Conservation (phyloP, 371 early-diverging fungal species). For the Apophysomyces elegans region DNA sequence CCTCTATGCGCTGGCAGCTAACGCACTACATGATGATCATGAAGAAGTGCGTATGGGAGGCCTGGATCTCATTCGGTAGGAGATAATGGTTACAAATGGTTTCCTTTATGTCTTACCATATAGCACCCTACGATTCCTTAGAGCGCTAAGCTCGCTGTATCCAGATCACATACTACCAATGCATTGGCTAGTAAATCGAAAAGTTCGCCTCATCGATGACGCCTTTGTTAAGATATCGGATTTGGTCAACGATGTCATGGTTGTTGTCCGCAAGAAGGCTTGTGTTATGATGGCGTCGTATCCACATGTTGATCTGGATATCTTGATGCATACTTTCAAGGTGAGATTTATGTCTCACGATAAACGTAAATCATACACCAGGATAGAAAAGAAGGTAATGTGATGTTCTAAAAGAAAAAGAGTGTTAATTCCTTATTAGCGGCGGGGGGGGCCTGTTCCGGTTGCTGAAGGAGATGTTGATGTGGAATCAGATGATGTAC, state of each 20-base stretch:
- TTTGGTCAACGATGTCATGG: slow-evolving; percentile 74
- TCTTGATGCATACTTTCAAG: slow-evolving; percentile 74
- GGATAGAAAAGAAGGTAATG: slow-evolving; percentile 14
- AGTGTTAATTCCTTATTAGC: not conserved
- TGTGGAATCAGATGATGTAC: slow-evolving; percentile 67
- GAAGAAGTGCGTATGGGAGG: slow-evolving; percentile 74
- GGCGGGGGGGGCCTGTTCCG: slow-evolving; percentile 41
- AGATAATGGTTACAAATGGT: not conserved
- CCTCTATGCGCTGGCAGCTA: slow-evolving; percentile 64
- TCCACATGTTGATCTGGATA: slow-evolving; percentile 58
- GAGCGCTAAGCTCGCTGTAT: slow-evolving; percentile 53
- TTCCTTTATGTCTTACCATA: slow-evolving; percentile 15
- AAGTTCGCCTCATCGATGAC: slow-evolving; percentile 70
- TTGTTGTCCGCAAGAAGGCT: slow-evolving; percentile 71
- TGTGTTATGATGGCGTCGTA: slow-evolving; percentile 70
- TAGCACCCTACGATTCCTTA: slow-evolving; percentile 13
- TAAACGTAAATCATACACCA: slow-evolving; percentile 20
- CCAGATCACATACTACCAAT: slow-evolving; percentile 44
- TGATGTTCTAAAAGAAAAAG: not conserved
- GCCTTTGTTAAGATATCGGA: slow-evolving; percentile 80
- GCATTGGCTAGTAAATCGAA: slow-evolving; percentile 46
- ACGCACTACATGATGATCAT: slow-evolving; percentile 65
- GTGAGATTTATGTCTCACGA: slow-evolving; percentile 77
- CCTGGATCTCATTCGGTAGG: slow-evolving; percentile 66
- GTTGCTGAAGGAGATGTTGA: slow-evolving; percentile 72